A percentile compares a stretch with the other conserved stretches of the same genome.
phyloP scores from a whole-genome alignment of 225 moss, liverwort and hornwort genomes.

The Asterella californica region DNA sequence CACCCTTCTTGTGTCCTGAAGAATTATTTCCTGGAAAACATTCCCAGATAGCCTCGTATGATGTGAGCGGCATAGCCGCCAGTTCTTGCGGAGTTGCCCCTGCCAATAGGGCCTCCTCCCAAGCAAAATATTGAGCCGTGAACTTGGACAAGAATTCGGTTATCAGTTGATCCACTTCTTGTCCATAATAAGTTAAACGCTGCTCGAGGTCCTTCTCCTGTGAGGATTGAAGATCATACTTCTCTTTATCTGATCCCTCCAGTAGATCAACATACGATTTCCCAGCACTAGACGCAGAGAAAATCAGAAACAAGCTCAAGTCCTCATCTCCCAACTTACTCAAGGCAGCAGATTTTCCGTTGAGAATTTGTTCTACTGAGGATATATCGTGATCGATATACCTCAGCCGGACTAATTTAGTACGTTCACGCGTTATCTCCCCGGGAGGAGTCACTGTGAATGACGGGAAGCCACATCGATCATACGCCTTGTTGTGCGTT shows the following conservation, averaged over 20 bases:
- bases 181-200: neutral
- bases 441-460: neutral
- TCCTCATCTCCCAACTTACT: neutral
- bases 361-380: neutral
- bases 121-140: neutral
- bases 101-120: neutral
- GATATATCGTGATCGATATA: too few species aligned
- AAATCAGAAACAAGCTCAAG: conserved; percentile 1
- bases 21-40: neutral
- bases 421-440: too few species aligned
- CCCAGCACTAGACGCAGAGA: neutral
- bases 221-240: neutral
- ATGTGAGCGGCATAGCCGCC: neutral
- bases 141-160: neutral
- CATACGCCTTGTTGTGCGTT: neutral
- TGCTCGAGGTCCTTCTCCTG: neutral
- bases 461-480: neutral
- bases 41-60: too few species aligned
- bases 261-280: neutral
- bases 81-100: neutral
- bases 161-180: neutral
- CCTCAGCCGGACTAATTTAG: too few species aligned
- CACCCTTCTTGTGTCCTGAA: too few species aligned
- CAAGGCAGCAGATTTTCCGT: neutral
- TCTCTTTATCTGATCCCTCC: neutral